Percentiles rank a stretch among this genome's conserved stretches.
phyloP scores from a whole-genome alignment of 2,329 filamentous ascomycete genomes.

The Whalleya microplaca region DNA sequence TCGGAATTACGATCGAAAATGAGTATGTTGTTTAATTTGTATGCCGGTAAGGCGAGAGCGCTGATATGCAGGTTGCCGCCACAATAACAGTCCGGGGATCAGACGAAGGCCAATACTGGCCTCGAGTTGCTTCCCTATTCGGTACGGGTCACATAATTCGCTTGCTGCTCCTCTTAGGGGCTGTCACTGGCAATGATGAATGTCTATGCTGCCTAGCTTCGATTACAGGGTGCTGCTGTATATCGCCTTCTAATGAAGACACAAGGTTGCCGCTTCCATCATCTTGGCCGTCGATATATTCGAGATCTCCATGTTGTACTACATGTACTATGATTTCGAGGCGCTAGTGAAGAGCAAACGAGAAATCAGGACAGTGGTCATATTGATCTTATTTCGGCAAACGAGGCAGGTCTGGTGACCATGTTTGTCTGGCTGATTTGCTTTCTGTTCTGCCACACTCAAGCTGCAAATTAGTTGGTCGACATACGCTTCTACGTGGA shows the following conservation, averaged over 20 bases:
- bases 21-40: slow-evolving; percentile 9
- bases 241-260: slow-evolving; percentile 16
- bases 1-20: slow-evolving; percentile 17
- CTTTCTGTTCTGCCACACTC: slow-evolving; percentile 23
- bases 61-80: slow-evolving; percentile 22
- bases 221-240: slow-evolving; percentile 4
- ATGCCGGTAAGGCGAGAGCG: slow-evolving; percentile 17
- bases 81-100: slow-evolving; percentile 10
- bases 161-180: slow-evolving; percentile 13
- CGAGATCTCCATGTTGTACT: slow-evolving; percentile 11
- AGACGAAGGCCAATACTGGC: slow-evolving; percentile 7
- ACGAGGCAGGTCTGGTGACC: slow-evolving; percentile 18
- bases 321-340: background rate
- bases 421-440: slow-evolving; percentile 21
- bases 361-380: slow-evolving; percentile 23
- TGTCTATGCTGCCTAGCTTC: background rate
- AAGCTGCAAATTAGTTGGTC: slow-evolving; percentile 23
- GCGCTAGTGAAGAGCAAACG: slow-evolving; percentile 12
- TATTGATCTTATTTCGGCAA: slow-evolving; percentile 30
- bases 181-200: slow-evolving; percentile 1
- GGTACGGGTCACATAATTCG: slow-evolving; percentile 6
- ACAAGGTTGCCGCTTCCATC: slow-evolving; percentile 1
- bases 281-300: slow-evolving; percentile 9
- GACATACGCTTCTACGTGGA: slow-evolving; percentile 18
- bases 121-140: background rate